Evolutionary conservation across 176 grass and related monocot species (phyloP).

Genomic region (Avena insularis): DNA sequence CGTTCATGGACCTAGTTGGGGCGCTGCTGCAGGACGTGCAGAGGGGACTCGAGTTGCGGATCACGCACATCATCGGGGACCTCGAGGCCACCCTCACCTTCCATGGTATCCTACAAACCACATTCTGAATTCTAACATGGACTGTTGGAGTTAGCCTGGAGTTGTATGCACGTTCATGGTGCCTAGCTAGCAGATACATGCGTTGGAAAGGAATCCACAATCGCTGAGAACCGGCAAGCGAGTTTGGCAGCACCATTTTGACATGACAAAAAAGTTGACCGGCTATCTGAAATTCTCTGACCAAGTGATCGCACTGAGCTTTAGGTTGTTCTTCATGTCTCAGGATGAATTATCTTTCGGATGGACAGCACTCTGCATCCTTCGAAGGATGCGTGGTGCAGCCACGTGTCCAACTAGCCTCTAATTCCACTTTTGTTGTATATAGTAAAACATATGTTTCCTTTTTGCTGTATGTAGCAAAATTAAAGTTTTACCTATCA

Average conservation of each 20-base stretch:
- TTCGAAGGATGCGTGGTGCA: too few species aligned
- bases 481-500: too few species aligned
- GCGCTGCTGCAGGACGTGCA: conserved; percentile 78
- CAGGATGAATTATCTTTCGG: background rate
- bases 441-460: too few species aligned
- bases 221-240: background rate
- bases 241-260: background rate
- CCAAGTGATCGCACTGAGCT: background rate
- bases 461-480: too few species aligned
- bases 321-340: background rate
- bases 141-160: background rate
- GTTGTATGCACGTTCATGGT: conserved; percentile 9
- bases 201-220: too few species aligned
- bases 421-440: too few species aligned
- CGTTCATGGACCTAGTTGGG: conserved; percentile 71
- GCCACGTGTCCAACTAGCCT: too few species aligned
- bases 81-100: conserved; percentile 84
- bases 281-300: background rate
- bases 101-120: conserved; percentile 71
- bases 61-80: conserved; percentile 77
- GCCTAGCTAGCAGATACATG: too few species aligned
- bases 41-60: conserved; percentile 77
- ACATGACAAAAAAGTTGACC: background rate
- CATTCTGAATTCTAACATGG: conserved; percentile 18
- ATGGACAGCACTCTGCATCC: background rate